Base-by-base conservation (phyloP, 305 asterid species). In the Solanum hybrid region DNA sequence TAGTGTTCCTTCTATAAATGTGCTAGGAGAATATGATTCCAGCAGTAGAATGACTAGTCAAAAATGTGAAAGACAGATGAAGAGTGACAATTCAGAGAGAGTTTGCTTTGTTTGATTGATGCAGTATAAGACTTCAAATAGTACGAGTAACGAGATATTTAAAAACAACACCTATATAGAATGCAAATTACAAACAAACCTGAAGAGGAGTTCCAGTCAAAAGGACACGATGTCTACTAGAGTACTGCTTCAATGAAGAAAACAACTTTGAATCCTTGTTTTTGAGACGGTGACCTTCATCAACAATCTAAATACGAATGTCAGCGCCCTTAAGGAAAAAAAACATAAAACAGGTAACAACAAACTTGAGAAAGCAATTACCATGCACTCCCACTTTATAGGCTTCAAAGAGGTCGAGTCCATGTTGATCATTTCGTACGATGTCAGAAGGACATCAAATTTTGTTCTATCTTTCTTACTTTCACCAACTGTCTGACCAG, bases 121-220 rank as follows among this genome's bases (percentile, higher is more conserved):
- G 88, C 88, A 56, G 38, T 32, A 85, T n/a, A 60, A 85, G 51
- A 85, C 88, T 85, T 85, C 22, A 85, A 85, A 60, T 85, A 51
- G 88, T 56, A 85, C 19, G 8, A 60, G 31, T 84, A 51, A 84
- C 19, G 6, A 32, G 75, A 84, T 84, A 84, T 84, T 71, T 51
- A 56, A 31, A 10, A 24, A 64, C 9, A 31, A 85, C 88, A 85
- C 77, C 87, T 31, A 22, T 32, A 26, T 12, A 56, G 77, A 22
- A 60, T 85, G 88, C 45, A 60, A 85, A 85, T 35, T 32, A n/a
- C 56, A n/a, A 27, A 88, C 92, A 93, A 84, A 95, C 99, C 99
- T 98, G 99, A 89, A 98, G 99, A 42, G 99, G 99, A 86, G 99
- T 95, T 90, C 99, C 99, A 88, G 99, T 98, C 92, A 98, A 92